phyloP scores from a whole-genome alignment of 2,329 filamentous ascomycete species.

The Cladosporium oxysporum region DNA sequence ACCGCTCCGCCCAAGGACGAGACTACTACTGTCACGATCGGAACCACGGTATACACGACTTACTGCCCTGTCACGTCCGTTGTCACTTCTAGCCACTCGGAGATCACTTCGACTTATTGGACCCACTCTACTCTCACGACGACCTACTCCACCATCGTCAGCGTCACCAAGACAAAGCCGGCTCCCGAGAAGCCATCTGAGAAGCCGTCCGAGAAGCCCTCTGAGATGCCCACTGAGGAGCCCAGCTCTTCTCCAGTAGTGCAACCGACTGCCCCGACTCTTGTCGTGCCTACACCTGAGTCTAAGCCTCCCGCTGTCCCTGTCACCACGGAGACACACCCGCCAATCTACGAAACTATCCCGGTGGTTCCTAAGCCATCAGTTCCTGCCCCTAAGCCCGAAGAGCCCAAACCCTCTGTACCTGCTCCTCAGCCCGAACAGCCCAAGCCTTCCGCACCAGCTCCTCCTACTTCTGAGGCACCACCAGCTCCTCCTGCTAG shows the following conservation, averaged over 20 bases:
- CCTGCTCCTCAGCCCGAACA: neutral
- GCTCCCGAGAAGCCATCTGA: neutral
- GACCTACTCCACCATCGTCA: constrained; percentile 19
- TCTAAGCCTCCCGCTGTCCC: neutral
- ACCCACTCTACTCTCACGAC: constrained; percentile 24
- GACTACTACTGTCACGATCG: constrained; percentile 17
- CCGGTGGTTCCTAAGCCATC: neutral
- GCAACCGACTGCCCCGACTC: constrained; percentile 3
- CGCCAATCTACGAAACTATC: neutral
- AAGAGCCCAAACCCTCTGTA: neutral
- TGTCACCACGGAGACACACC: neutral
- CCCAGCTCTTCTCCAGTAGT: constrained; percentile 4
- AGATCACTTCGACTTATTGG: constrained; percentile 15
- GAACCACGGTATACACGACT: constrained; percentile 23
- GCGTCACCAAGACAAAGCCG: constrained; percentile 16
- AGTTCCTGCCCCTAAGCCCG: neutral
- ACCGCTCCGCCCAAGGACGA: neutral
- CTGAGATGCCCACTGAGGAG: neutral
- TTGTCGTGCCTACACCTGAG: constrained; percentile 6
- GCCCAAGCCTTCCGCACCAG: neutral
- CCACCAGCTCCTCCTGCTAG: neutral
- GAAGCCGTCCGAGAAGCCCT: neutral
- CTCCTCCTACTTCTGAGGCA: neutral
- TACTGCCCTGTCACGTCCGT: constrained; percentile 19
- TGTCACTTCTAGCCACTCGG: constrained; percentile 1